Conservation (phyloP, 176 grass and related monocot genomes). For the Ampelocalamus luodianensis region DNA sequence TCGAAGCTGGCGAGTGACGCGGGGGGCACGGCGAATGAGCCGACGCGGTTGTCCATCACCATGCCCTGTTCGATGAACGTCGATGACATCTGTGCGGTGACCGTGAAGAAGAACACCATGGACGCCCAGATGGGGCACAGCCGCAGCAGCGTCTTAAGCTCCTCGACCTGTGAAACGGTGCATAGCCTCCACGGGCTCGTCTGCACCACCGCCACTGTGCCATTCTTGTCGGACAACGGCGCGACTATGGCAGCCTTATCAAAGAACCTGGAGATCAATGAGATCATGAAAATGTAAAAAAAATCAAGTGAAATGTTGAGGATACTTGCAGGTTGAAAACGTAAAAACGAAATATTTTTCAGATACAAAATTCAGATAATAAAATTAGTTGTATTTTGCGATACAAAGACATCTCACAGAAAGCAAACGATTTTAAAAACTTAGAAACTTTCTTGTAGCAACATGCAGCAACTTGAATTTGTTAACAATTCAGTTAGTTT, state of each 20-base stretch:
- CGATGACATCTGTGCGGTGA: constrained; percentile 39
- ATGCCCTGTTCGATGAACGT: constrained; percentile 52
- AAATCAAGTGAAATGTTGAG: too few species aligned
- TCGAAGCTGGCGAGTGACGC: constrained; percentile 39
- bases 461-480: too few species aligned
- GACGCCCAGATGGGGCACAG: constrained; percentile 48
- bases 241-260: constrained; percentile 39
- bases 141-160: constrained; percentile 40
- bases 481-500: too few species aligned
- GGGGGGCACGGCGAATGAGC: constrained; percentile 37
- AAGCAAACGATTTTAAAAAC: too few species aligned
- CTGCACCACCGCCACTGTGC: neutral
- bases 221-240: neutral
- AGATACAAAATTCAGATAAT: too few species aligned
- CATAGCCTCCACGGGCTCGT: constrained; percentile 43
- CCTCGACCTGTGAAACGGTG: constrained; percentile 58
- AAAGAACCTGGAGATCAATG: too few species aligned
- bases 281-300: too few species aligned
- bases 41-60: constrained; percentile 40
- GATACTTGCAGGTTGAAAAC: too few species aligned
- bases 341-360: too few species aligned
- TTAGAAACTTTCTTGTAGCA: too few species aligned
- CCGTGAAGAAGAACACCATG: constrained; percentile 40
- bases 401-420: too few species aligned
- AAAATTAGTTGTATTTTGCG: too few species aligned